phyloP scores from a whole-genome alignment of 1,139 yeast species.

The Protomyces arabidopsidicola region DNA sequence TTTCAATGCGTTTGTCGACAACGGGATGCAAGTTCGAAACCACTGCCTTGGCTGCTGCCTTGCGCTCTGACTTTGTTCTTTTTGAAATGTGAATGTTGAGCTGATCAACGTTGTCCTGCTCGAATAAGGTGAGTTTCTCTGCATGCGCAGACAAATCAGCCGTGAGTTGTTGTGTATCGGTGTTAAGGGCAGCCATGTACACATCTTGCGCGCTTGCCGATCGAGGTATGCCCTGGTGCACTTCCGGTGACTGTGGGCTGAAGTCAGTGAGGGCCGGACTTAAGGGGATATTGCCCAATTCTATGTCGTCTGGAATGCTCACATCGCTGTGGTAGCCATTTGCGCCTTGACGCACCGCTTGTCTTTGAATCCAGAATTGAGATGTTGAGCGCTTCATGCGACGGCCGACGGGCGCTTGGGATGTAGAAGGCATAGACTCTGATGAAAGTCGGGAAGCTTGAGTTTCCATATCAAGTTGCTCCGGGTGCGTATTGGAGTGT shows the following conservation, averaged over 20 bases:
- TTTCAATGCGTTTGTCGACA: conserved; percentile 14
- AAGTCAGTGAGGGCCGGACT: not conserved
- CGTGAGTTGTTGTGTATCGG: not conserved
- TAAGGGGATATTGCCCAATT: not conserved
- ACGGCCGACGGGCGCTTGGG: not conserved
- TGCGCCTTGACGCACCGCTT: not conserved
- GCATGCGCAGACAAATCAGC: not conserved
- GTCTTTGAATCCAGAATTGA: not conserved
- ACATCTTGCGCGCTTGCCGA: not conserved
- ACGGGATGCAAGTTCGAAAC: conserved; percentile 4
- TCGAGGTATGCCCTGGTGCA: not conserved
- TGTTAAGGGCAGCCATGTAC: not conserved
- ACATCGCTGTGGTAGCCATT: not conserved
- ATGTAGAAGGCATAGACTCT: not conserved
- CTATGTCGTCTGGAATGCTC: not conserved
- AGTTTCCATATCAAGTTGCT: not conserved
- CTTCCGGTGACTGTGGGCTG: not conserved
- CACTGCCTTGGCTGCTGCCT: conserved; percentile 15
- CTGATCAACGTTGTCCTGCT: not conserved
- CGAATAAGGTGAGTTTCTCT: not conserved
- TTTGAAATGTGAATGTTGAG: not conserved
- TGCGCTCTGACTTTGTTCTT: conserved; percentile 6
- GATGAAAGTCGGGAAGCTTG: not conserved
- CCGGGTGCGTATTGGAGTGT: not conserved
- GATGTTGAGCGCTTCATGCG: not conserved